A percentile compares a stretch with the other conserved stretches of the same genome.
Evolutionary conservation across 257 asterid genomes (phyloP).

Genomic region (Forsythia suspensa): DNA sequence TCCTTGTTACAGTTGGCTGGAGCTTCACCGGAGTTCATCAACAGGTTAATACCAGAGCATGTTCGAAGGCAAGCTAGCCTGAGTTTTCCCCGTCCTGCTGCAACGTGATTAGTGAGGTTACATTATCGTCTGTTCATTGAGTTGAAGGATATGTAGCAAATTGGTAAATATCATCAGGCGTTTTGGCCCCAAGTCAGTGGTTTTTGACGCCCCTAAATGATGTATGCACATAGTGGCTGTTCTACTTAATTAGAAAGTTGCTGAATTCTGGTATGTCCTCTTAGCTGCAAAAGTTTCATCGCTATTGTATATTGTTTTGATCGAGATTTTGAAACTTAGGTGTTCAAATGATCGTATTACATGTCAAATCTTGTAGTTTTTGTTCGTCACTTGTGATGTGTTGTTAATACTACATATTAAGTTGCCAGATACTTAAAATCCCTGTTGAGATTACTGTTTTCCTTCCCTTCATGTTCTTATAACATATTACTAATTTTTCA

Average conservation of each 20-base stretch:
- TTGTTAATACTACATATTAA: too few species aligned
- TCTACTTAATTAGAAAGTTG: constrained; percentile 31
- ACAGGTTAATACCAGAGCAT: constrained; percentile 50
- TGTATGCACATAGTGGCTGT: constrained; percentile 44
- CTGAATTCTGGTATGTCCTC: constrained; percentile 28
- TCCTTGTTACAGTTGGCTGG: constrained; percentile 57
- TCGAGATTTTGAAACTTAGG: constrained; percentile 28
- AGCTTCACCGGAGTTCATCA: constrained; percentile 29
- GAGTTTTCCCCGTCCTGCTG: constrained; percentile 24
- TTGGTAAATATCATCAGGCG: constrained; percentile 20
- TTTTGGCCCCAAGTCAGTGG: constrained; percentile 31
- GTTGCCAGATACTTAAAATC: neutral
- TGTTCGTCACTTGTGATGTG: neutral
- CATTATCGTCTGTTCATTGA: constrained; percentile 1
- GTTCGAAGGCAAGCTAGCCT: constrained; percentile 34
- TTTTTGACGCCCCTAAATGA: constrained; percentile 31
- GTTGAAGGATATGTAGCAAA: constrained; percentile 25
- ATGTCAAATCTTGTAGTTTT: constrained; percentile 14
- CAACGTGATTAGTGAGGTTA: constrained; percentile 9
- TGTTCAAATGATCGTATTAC: constrained; percentile 16
- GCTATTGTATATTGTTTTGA: constrained; percentile 73
- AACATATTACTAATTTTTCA: neutral
- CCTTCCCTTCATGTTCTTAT: neutral
- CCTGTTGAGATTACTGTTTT: neutral
- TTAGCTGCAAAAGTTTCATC: constrained; percentile 34